These are phyloP conservation scores for Botrytis tulipae DNA, from an alignment of 2,329 filamentous ascomycete genomes.

Conservation along the genomic window DNA sequence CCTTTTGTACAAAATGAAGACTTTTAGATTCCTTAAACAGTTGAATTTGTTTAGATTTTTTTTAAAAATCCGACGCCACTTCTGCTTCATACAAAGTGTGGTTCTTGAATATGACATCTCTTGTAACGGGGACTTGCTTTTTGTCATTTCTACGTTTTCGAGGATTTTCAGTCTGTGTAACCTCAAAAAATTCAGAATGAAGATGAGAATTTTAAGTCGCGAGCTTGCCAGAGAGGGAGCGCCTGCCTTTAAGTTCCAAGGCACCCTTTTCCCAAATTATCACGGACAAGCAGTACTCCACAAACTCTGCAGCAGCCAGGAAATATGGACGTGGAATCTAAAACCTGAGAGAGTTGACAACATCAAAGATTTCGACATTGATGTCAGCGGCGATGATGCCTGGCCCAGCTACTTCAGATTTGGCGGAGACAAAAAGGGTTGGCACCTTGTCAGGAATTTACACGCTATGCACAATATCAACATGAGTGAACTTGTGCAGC, in stretches of 20 bases:
- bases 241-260: background rate
- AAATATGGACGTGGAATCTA: background rate
- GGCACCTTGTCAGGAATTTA: background rate
- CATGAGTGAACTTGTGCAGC: background rate
- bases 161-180: background rate
- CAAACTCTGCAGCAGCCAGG: background rate
- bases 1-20: background rate
- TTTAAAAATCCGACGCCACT: background rate
- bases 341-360: background rate
- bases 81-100: background rate
- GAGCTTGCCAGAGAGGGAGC: background rate
- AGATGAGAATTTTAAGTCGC: background rate
- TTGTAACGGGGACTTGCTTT: background rate
- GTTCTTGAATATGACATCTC: background rate
- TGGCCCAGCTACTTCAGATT: too few species aligned
- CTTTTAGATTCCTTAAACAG: background rate
- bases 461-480: background rate
- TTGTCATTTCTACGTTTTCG: background rate
- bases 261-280: background rate
- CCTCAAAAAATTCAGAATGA: background rate
- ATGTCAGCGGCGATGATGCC: background rate
- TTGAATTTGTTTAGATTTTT: background rate
- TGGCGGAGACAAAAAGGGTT: background rate
- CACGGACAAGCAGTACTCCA: background rate
- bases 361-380: background rate